A percentile compares a stretch with the other conserved stretches of the same genome.
Evolutionary conservation across 2,329 filamentous ascomycete species (phyloP).

Genomic region (Botryotinia globosa): DNA sequence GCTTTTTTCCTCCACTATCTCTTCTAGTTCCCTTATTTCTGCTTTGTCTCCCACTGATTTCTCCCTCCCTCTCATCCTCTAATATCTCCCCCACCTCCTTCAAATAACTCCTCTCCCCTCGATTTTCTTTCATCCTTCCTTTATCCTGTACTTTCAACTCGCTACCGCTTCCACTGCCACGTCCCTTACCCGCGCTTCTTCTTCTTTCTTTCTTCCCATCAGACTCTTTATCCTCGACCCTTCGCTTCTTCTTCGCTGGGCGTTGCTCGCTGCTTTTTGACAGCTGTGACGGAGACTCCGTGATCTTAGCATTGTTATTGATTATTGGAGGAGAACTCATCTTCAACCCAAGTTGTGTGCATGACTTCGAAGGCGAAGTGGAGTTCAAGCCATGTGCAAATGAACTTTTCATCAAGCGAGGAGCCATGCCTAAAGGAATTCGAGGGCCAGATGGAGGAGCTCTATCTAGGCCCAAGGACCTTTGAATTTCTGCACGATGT

Average conservation of each 20-base stretch:
- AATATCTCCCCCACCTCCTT: not conserved
- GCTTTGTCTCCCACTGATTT: not conserved
- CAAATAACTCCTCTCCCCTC: not conserved
- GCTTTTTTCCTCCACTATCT: not conserved
- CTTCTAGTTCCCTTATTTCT: accelerated
- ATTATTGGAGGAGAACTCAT: not conserved
- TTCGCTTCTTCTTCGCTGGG: not conserved
- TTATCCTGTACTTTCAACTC: too few species aligned
- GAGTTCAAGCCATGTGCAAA: not conserved
- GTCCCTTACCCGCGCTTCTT: not conserved
- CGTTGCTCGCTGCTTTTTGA: not conserved
- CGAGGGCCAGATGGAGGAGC: not conserved
- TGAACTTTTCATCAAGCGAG: not conserved
- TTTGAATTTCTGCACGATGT: not conserved
- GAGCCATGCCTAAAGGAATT: not conserved
- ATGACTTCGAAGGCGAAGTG: not conserved
- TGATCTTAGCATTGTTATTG: not conserved
- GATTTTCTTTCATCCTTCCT: not conserved
- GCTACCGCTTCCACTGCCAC: not conserved
- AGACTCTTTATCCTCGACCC: not conserved
- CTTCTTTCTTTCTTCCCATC: not conserved
- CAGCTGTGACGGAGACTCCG: not conserved
- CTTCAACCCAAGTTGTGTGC: not conserved
- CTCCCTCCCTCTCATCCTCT: not conserved
- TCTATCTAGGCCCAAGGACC: not conserved